Base-by-base conservation (phyloP, 208 protist species). In the Leishmania braziliensis region DNA sequence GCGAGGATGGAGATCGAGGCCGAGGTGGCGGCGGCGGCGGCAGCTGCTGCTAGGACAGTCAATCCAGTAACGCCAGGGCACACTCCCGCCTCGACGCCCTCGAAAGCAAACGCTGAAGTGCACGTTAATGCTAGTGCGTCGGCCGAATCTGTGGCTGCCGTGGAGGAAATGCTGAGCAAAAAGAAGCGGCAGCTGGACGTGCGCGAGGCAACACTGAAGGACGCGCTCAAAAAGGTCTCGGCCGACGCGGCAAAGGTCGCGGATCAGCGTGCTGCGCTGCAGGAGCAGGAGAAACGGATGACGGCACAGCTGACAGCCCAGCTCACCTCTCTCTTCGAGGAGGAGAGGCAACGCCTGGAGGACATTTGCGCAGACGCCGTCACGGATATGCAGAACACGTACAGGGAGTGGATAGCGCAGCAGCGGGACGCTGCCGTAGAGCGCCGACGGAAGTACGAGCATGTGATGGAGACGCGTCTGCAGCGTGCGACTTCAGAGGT, bases 191-290 rank as follows among this genome's bases (percentile, higher is more conserved):
- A 87, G 62, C 82, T 94, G 0, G 88, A 92, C 77, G 48, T 90
- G 81, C 86, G 88, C 16, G 90, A 95, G 78, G 84, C 86, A 26
- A 89, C 89, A 63, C 88, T 94, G 79, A 87, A 95, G 81, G 89
- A 91, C 54, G 87, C 88, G 8, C 78, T 93, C 56, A 92, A 94
- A 70, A 94, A 93, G 76, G 87, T 92, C 18, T 88, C 86, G 5
- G 69, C 60, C 33, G 90, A 95, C 74, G 88, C 89, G 26, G 84
- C 84, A 4, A 86, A 80, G 69, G 76, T 94, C 16, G 86, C 84
- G 0, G 75, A 84, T 48, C 88, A 95, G 83, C 86, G 88, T 23
- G 77, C 75, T 0, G 80, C 87, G 18, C 75, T 92, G 72, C 88
- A 90, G 73, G 82, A 89, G 73, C 77, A 83, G 65, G 89, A 95